Evolutionary conservation across 352 stramenopile species (phyloP).

Genomic region (Globisporangium acanthophoron): DNA sequence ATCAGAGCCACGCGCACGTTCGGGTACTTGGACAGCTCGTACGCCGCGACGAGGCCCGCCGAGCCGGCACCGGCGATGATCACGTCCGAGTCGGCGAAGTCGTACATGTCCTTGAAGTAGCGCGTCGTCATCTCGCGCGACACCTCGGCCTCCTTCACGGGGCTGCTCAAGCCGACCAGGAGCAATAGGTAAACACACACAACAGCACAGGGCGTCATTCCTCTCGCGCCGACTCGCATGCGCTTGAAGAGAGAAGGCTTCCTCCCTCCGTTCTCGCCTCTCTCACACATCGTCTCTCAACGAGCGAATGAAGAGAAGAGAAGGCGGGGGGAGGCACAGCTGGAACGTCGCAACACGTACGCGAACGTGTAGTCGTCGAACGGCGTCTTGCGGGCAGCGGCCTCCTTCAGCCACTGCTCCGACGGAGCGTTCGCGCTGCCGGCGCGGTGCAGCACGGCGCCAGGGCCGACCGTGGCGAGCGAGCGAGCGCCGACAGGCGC

Average conservation of each 20-base stretch:
- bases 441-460: constrained; percentile 32
- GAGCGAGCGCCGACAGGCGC: constrained; percentile 15
- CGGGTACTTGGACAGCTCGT: constrained; percentile 60
- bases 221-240: neutral
- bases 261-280: neutral
- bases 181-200: constrained; percentile 4
- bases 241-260: neutral
- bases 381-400: constrained; percentile 33
- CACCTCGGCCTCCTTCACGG: constrained; percentile 56
- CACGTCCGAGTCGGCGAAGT: constrained; percentile 60
- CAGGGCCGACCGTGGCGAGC: constrained; percentile 45
- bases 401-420: constrained; percentile 41
- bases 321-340: neutral
- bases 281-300: neutral
- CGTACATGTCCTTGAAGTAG: constrained; percentile 76
- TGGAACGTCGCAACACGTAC: constrained; percentile 21
- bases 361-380: constrained; percentile 57
- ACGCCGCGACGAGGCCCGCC: constrained; percentile 47
- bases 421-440: constrained; percentile 40
- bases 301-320: neutral
- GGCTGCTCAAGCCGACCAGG: constrained; percentile 14
- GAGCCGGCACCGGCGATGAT: constrained; percentile 63
- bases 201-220: constrained; percentile 5
- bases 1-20: constrained; percentile 55
- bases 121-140: constrained; percentile 67